phyloP scores from a whole-genome alignment of 306 rosid species.

The Comarum palustre region DNA sequence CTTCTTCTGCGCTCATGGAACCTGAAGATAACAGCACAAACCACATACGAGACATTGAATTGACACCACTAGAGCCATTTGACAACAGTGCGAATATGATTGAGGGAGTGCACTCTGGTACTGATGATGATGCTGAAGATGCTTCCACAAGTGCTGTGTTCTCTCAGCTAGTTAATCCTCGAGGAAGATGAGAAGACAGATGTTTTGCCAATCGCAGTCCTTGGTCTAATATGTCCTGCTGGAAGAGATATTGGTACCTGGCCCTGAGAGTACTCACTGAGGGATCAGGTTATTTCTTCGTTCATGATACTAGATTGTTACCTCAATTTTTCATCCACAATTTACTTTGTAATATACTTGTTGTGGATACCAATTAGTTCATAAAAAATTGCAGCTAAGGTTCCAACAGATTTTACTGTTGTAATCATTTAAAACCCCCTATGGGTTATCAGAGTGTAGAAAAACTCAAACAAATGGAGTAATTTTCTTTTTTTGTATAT shows the following conservation, averaged over 20 bases:
- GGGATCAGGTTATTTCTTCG: conserved; percentile 34
- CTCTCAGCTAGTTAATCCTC: conserved; percentile 92
- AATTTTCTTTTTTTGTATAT: no score
- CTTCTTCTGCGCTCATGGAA: conserved; percentile 72
- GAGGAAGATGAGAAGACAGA: conserved; percentile 64
- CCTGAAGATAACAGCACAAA: conserved; percentile 96
- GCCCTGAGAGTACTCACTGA: conserved; percentile 30
- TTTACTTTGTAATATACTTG: conserved; percentile 42
- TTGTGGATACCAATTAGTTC: conserved; percentile 33
- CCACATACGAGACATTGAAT: conserved; percentile 79
- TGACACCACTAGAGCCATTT: conserved; percentile 66
- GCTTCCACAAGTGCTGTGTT: conserved; percentile 89
- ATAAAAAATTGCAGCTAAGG: conserved; percentile 31
- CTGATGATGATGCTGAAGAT: conserved; percentile 69
- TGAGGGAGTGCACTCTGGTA: conserved; percentile 50
- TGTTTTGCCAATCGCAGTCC: conserved; percentile 27
- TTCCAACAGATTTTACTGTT: conserved; percentile 29
- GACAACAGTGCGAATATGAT: conserved; percentile 80
- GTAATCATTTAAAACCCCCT: conserved; percentile 26
- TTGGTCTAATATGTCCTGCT: conserved; percentile 19
- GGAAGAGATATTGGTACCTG: conserved; percentile 28
- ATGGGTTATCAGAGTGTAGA: no score
- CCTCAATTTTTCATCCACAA: conserved; percentile 24
- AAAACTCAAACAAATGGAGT: no score
- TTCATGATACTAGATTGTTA: conserved; percentile 24